Evolutionary conservation across 176 grass and related monocot species (phyloP).

Genomic region (Urochloa ruziziensis): DNA sequence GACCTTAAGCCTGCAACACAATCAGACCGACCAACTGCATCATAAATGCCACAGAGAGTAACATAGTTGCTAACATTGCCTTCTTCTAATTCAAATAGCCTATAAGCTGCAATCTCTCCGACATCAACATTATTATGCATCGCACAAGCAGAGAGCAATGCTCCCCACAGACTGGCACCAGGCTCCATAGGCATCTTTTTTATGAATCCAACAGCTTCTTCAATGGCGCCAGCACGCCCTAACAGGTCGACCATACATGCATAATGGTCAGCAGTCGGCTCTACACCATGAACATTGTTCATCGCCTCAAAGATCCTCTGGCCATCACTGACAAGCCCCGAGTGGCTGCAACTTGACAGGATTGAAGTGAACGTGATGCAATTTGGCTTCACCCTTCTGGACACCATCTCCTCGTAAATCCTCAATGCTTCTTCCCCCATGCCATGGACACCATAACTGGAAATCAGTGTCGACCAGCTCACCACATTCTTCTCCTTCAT

Average conservation of each 20-base stretch:
- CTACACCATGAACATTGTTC: constrained; percentile 24
- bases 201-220: constrained; percentile 49
- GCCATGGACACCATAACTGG: constrained; percentile 55
- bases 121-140: constrained; percentile 48
- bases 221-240: constrained; percentile 42
- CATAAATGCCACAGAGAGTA: constrained; percentile 56
- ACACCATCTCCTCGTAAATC: constrained; percentile 45
- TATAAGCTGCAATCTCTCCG: constrained; percentile 61
- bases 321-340: constrained; percentile 44
- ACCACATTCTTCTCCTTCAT: constrained; percentile 49
- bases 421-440: constrained; percentile 39
- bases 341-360: constrained; percentile 64
- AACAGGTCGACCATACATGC: constrained; percentile 70
- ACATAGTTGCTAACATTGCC: constrained; percentile 61
- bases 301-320: constrained; percentile 46
- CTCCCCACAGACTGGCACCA: constrained; percentile 50
- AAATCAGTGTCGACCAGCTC: constrained; percentile 66
- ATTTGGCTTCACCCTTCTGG: constrained; percentile 45
- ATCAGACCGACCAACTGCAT: constrained; percentile 34
- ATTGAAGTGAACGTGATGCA: constrained; percentile 48
- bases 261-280: constrained; percentile 54
- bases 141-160: constrained; percentile 49
- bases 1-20: constrained; percentile 48
- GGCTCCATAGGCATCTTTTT: constrained; percentile 52
- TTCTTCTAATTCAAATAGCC: constrained; percentile 57